Evolutionary conservation across 768 basidiomycete species (phyloP).

Genomic region (Galerina marginata): DNA sequence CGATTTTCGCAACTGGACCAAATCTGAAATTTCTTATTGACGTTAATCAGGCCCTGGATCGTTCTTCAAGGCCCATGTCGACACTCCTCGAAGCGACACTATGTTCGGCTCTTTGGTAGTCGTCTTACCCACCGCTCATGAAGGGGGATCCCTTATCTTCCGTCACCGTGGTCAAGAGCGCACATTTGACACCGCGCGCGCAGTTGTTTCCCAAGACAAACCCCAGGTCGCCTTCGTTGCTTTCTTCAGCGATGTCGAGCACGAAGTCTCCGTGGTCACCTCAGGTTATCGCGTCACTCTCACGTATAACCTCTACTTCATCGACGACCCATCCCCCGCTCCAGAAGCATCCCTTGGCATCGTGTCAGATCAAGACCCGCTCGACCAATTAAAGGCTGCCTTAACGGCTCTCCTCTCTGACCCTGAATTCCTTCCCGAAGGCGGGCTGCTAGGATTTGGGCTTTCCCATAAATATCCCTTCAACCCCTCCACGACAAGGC

Average conservation of each 20-base stretch:
- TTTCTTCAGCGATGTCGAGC: conserved; percentile 46
- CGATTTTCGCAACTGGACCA: not conserved
- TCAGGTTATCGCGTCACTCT: conserved; percentile 46
- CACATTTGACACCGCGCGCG: conserved; percentile 41
- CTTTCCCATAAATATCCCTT: conserved; percentile 41
- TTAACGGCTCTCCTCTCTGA: conserved; percentile 32
- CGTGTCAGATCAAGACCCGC: not conserved
- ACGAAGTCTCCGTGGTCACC: conserved; percentile 40
- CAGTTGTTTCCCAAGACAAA: conserved; percentile 18
- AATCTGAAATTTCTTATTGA: not conserved
- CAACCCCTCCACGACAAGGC: conserved; percentile 4
- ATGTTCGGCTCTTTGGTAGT: conserved; percentile 62
- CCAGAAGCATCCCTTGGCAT: not conserved
- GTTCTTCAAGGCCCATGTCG: conserved; percentile 57
- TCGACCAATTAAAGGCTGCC: conserved; percentile 17
- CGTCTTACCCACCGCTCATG: conserved; percentile 50
- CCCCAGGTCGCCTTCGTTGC: conserved; percentile 39
- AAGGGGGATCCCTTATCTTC: conserved; percentile 49
- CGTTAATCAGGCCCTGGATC: conserved; percentile 39
- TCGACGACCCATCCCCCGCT: not conserved
- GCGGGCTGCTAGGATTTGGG: conserved; percentile 41
- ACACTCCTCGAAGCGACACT: conserved; percentile 45
- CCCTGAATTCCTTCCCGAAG: conserved; percentile 32
- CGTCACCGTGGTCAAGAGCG: conserved; percentile 38
- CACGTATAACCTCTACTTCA: conserved; percentile 47